These are phyloP conservation scores for Vitis hybrid DNA, from an alignment of 177 flowering plant species.

Conservation along the genomic window DNA sequence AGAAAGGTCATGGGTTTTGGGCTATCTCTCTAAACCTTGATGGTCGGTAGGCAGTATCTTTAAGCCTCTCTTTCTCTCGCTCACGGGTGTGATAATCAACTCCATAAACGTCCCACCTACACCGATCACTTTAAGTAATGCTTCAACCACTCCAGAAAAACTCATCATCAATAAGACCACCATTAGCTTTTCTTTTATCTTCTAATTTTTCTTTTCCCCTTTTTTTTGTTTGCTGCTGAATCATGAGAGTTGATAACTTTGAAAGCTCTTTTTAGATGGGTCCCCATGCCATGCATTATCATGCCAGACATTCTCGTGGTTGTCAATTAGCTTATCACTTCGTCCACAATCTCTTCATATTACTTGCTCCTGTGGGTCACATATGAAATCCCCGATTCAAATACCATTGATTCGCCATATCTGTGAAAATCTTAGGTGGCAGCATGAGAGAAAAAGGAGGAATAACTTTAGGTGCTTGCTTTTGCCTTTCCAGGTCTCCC, in stretches of 20 bases:
- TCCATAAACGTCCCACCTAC: constrained; percentile 20
- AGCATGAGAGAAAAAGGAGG: too few relatives aligned
- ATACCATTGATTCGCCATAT: background rate
- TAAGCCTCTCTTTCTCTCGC: background rate
- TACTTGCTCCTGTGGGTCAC: background rate
- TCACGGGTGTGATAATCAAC: constrained; percentile 17
- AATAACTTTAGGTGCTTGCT: background rate
- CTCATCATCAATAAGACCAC: constrained; percentile 8
- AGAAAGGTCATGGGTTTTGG: too few relatives aligned
- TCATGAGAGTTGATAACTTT: background rate
- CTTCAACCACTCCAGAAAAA: constrained; percentile 20
- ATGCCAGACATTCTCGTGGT: constrained; percentile 17
- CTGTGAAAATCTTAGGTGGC: background rate
- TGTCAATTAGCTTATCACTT: constrained; percentile 1
- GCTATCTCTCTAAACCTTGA: too few relatives aligned
- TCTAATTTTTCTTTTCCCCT: background rate
- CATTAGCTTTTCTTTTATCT: background rate
- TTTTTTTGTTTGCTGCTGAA: constrained; percentile 3
- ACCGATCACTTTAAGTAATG: constrained; percentile 18
- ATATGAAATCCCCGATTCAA: background rate
- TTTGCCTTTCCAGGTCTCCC: background rate
- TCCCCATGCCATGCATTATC: background rate
- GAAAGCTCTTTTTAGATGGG: background rate
- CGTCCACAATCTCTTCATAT: background rate
- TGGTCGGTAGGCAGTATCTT: background rate